Percentiles rank a stretch among this genome's conserved stretches.
These are phyloP conservation scores for Adansonia digitata DNA, from an alignment of 345 rosid species.

Conservation along the genomic window DNA sequence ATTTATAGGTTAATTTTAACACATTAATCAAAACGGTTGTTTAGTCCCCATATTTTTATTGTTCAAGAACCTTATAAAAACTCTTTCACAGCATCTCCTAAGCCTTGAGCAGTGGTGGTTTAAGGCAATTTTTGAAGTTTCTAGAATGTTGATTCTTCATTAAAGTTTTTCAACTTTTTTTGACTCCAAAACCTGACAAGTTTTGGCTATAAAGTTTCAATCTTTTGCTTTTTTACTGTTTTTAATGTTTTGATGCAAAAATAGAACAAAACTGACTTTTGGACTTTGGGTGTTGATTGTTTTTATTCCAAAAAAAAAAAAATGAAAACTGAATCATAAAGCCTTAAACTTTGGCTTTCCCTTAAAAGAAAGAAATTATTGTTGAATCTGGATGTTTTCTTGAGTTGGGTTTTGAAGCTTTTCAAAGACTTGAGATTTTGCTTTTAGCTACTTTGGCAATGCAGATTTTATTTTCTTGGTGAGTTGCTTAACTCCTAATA, in stretches of 20 bases:
- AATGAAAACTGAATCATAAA: conserved; percentile 16
- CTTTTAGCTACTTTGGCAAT: conserved; percentile 29
- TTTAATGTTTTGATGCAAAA: not conserved
- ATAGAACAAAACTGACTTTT: conserved; percentile 17
- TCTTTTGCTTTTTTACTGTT: conserved; percentile 4
- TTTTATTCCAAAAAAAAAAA: conserved; percentile 19
- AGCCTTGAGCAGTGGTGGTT: conserved; percentile 5
- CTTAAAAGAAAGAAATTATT: not conserved
- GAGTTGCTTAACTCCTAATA: conserved; percentile 20
- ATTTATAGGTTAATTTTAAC: no score
- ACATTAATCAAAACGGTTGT: no score
- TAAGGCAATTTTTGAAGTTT: conserved; percentile 1
- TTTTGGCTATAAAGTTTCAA: conserved; percentile 6
- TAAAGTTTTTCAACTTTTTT: conserved; percentile 17
- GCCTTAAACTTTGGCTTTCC: conserved; percentile 28
- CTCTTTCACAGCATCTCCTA: no score
- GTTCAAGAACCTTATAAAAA: conserved; percentile 18
- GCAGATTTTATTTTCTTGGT: conserved; percentile 35
- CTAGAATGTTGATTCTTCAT: not conserved
- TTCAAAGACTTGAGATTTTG: conserved; percentile 9
- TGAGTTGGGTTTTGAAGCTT: conserved; percentile 24
- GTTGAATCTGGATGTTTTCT: conserved; percentile 28
- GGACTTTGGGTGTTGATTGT: conserved; percentile 19
- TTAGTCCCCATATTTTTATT: no score
- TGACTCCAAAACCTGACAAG: conserved; percentile 18